phyloP scores from a whole-genome alignment of 768 basidiomycete species.

The Boletus eberwhitei region DNA sequence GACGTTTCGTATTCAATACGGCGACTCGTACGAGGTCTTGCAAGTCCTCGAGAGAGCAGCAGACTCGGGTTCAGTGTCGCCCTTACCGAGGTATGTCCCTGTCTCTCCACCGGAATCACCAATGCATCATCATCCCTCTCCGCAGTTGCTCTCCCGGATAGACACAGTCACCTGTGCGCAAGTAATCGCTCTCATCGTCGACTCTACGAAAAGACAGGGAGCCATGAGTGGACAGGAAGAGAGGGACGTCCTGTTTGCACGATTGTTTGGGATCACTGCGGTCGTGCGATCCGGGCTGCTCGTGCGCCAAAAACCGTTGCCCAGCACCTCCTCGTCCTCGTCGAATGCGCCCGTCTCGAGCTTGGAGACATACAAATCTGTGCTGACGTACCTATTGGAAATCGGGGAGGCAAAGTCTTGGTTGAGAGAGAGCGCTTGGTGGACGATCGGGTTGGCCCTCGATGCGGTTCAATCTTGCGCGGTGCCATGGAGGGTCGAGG shows the following conservation, averaged over 20 bases:
- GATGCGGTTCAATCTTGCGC: conserved; percentile 55
- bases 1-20: conserved; percentile 94
- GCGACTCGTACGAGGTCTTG: conserved; percentile 81
- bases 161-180: conserved; percentile 75
- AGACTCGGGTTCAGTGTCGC: conserved; percentile 94
- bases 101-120: not conserved
- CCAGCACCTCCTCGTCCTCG: conserved; percentile 52
- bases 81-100: conserved; percentile 74
- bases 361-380: conserved; percentile 54
- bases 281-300: conserved; percentile 84
- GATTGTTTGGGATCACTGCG: conserved; percentile 84
- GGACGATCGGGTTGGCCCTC: conserved; percentile 64
- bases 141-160: conserved; percentile 74
- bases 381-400: conserved; percentile 56
- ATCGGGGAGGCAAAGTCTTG: conserved; percentile 85
- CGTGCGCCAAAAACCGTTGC: conserved; percentile 55
- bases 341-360: conserved; percentile 53
- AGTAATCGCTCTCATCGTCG: conserved; percentile 70
- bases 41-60: conserved; percentile 90
- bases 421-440: conserved; percentile 91
- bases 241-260: conserved; percentile 88
- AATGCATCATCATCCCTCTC: conserved; percentile 2
- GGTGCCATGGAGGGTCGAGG: conserved; percentile 70
- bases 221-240: conserved; percentile 90
- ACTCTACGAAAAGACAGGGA: conserved; percentile 65